Conservation (phyloP, 352 stramenopile genomes). For the Phytophthora sp. region DNA sequence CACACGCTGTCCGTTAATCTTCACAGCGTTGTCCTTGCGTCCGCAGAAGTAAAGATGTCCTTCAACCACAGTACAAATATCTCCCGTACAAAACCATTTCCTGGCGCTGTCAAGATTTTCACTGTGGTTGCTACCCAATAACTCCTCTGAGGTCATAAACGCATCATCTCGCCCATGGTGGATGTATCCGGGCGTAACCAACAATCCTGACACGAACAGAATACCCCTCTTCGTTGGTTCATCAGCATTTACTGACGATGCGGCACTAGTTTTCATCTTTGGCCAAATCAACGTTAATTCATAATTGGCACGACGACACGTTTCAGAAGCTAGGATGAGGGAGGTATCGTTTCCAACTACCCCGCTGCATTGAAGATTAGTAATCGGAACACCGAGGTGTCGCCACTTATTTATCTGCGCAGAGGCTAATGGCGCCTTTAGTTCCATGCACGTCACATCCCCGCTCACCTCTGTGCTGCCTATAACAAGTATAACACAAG, state of each 20-base stretch:
- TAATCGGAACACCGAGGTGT: conserved; percentile 51
- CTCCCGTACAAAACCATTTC: conserved; percentile 52
- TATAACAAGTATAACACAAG: conserved; percentile 14
- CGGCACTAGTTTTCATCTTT: not conserved
- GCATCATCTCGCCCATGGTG: not conserved
- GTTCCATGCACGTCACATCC: conserved; percentile 53
- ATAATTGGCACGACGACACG: no score
- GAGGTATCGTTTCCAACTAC: conserved; percentile 33
- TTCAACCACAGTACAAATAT: conserved; percentile 43
- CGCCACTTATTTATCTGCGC: conserved; percentile 31
- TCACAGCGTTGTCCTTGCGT: conserved; percentile 54
- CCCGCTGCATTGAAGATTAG: conserved; percentile 15
- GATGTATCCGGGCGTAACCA: conserved; percentile 47
- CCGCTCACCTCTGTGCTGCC: conserved; percentile 71
- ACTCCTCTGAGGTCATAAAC: conserved; percentile 1
- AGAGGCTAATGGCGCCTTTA: conserved; percentile 30
- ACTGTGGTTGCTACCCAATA: not conserved
- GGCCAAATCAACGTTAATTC: conserved; percentile 19
- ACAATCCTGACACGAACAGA: conserved; percentile 40
- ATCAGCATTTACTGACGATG: not conserved
- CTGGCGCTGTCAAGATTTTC: not conserved
- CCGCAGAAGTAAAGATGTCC: conserved; percentile 47
- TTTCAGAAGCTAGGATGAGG: no score
- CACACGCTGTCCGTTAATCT: conserved; percentile 59
- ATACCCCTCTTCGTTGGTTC: conserved; percentile 25